phyloP scores from a whole-genome alignment of 441 rosid genomes.

The Adansonia gregorii region DNA sequence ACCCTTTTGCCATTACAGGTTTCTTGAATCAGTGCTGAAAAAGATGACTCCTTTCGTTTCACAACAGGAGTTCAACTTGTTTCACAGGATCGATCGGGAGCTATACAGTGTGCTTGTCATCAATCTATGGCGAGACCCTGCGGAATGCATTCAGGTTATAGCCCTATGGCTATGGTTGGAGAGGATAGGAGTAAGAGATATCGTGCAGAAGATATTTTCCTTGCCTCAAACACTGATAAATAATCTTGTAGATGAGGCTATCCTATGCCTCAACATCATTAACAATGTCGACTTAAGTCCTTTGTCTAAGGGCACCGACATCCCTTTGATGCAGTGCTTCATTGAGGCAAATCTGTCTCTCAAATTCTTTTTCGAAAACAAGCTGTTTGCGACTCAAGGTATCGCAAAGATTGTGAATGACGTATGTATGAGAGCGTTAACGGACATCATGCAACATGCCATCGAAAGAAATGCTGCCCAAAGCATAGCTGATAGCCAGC shows the following conservation, averaged over 20 bases:
- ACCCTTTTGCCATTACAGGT: too few species aligned
- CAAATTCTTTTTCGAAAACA: conserved; percentile 31
- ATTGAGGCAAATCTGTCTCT: conserved; percentile 41
- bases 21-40: background rate
- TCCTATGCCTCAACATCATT: conserved; percentile 40
- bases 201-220: conserved; percentile 41
- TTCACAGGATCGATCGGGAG: conserved; percentile 53
- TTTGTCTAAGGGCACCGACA: conserved; percentile 19
- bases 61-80: conserved; percentile 38
- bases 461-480: conserved; percentile 34
- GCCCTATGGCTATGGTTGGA: conserved; percentile 63
- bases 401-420: conserved; percentile 30
- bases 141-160: conserved; percentile 44
- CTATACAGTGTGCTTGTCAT: conserved; percentile 49
- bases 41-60: conserved; percentile 29
- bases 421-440: conserved; percentile 46
- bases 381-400: conserved; percentile 34
- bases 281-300: conserved; percentile 13
- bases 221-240: conserved; percentile 39
- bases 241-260: conserved; percentile 55
- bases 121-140: conserved; percentile 45
- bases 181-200: conserved; percentile 31
- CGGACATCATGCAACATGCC: conserved; percentile 50
- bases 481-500: conserved; percentile 15
- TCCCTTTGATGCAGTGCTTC: conserved; percentile 40